Base-by-base conservation (phyloP, 768 basidiomycete species). In the Suillus paluster region DNA sequence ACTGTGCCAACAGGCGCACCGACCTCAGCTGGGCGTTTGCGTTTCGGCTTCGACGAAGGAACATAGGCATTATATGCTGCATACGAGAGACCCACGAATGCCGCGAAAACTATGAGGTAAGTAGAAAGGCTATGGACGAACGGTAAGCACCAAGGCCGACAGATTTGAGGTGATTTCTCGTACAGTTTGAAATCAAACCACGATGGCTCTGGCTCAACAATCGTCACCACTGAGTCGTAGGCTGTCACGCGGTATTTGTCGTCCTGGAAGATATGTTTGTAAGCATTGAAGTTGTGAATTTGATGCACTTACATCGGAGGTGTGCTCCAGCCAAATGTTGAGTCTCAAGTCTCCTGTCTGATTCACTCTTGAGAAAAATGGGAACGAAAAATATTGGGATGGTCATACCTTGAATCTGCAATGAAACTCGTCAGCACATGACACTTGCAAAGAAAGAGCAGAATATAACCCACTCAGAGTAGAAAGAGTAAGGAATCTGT, bases 121-220 rank as follows among this genome's bases (percentile, higher is more conserved):
- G 93, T 93, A 8, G 86, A 81, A 58, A 91, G 81, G 52, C 81
- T 85, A 38, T 21, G 19, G 23, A 33, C 56, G 30, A 48, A 58
- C 58, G 21, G 58, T n/a, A 34, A 55, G 38, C 17, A 39, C 38
- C 9, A 33, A 61, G 63, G 52, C 52, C 8, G 17, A 19, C 48
- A n/a, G 49, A 21, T 12, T 36, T 8, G 1, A 42, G 11, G 8
- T 45, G 33, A 64, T 23, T 46, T n/a, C 27, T 77, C 91, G 48
- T 67, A 94, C 93, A 93, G 83, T 73, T 92, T 89, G 69, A 89
- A 80, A 74, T 95, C 93, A 66, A 94, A 86, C 71, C 89, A 81
- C 33, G 91, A 91, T 42, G 84, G 70, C 61, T 89, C 88, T 19
- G 93, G 91, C 71, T 95, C 92, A 41, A 94, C 90, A 38, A 95